These are phyloP conservation scores for Mortierella alpina DNA, from an alignment of 192 early-diverging fungal genomes.

Conservation along the genomic window DNA sequence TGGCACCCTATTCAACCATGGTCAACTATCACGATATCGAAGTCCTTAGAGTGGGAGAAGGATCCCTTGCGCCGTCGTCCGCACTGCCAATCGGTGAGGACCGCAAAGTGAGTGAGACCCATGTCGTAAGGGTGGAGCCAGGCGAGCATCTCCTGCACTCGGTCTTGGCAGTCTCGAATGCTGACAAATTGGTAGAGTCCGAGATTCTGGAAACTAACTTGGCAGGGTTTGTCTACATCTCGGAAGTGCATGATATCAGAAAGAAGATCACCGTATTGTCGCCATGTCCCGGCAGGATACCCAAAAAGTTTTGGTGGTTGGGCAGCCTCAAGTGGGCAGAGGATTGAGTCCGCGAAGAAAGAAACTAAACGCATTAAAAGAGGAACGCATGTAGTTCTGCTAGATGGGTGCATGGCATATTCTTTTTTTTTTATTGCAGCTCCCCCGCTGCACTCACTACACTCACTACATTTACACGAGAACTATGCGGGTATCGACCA, in stretches of 20 bases:
- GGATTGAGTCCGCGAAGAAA: conserved; percentile 40
- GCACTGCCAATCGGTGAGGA: conserved; percentile 92
- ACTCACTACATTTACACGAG: neutral
- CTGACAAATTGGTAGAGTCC: conserved; percentile 61
- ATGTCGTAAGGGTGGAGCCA: conserved; percentile 82
- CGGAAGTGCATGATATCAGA: conserved; percentile 85
- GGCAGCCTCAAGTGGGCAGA: conserved; percentile 95
- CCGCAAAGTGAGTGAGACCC: conserved; percentile 80
- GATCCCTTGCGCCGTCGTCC: conserved; percentile 85
- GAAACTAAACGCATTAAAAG: conserved; percentile 3
- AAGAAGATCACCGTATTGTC: conserved; percentile 85
- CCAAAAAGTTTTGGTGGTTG: conserved; percentile 85
- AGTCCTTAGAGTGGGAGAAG: conserved; percentile 84
- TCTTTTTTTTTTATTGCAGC: neutral
- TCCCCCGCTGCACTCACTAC: too few species aligned
- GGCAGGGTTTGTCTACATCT: conserved; percentile 88
- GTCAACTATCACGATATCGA: conserved; percentile 82
- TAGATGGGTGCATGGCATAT: neutral
- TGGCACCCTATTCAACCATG: conserved; percentile 86
- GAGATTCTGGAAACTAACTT: conserved; percentile 74
- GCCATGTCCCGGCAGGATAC: conserved; percentile 89
- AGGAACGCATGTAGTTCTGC: neutral
- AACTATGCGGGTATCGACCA: conserved; percentile 43
- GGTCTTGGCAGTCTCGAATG: conserved; percentile 84
- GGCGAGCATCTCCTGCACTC: conserved; percentile 87